A percentile compares a stretch with the other conserved stretches of the same genome.
Evolutionary conservation across 2,329 filamentous ascomycete species (phyloP).

Genomic region (Trichoderma sp.): DNA sequence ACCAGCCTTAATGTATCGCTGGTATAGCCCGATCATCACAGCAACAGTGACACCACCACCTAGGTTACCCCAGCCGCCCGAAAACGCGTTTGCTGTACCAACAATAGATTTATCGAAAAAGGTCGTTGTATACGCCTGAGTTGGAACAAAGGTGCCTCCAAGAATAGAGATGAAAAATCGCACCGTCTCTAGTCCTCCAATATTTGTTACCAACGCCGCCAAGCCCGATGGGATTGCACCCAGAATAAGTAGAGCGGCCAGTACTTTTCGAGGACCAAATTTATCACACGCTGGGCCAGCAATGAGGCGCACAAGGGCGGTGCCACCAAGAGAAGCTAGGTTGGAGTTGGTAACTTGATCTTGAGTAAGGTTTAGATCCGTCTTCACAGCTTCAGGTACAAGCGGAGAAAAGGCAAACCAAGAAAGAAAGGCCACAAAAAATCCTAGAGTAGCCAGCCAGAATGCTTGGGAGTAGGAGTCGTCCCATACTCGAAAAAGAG

Average conservation of each 20-base stretch:
- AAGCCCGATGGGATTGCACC: slow-evolving; percentile 80
- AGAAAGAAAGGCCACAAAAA: slow-evolving; percentile 7
- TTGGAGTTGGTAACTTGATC: slow-evolving; percentile 83
- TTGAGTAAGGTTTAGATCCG: slow-evolving; percentile 69
- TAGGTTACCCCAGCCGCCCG: slow-evolving; percentile 81
- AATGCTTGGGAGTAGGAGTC: neutral
- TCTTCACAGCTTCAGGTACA: slow-evolving; percentile 72
- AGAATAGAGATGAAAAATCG: slow-evolving; percentile 81
- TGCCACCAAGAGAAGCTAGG: slow-evolving; percentile 71
- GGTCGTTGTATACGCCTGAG: slow-evolving; percentile 87
- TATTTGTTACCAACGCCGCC: slow-evolving; percentile 69
- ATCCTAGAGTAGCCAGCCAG: neutral
- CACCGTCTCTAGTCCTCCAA: slow-evolving; percentile 62
- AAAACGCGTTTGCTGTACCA: slow-evolving; percentile 81
- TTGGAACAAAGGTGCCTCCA: slow-evolving; percentile 76
- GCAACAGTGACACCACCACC: slow-evolving; percentile 92
- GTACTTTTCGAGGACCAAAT: slow-evolving; percentile 77
- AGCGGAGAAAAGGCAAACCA: slow-evolving; percentile 82
- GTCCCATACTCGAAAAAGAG: neutral
- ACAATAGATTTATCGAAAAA: slow-evolving; percentile 94
- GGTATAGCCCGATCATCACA: slow-evolving; percentile 85
- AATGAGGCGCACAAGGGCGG: slow-evolving; percentile 70
- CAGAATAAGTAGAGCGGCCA: slow-evolving; percentile 70
- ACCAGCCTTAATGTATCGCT: slow-evolving; percentile 59
- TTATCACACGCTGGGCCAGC: slow-evolving; percentile 83